phyloP scores from a whole-genome alignment of 2,329 filamentous ascomycete species.

The Alternaria longipes region DNA sequence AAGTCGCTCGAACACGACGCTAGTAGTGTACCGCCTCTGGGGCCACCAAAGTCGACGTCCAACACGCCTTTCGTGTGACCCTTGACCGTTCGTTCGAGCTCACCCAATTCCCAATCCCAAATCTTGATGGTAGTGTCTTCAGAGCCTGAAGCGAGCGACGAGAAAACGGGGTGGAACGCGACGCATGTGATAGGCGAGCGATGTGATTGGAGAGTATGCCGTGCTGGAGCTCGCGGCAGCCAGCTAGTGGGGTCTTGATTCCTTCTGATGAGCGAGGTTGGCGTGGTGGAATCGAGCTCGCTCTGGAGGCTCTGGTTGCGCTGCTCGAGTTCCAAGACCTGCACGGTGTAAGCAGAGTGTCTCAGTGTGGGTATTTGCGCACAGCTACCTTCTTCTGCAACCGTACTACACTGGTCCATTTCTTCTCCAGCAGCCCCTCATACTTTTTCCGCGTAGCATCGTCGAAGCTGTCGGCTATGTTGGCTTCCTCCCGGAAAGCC shows the following conservation, averaged over 20 bases:
- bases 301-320: conserved; percentile 76
- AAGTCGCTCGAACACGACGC: conserved; percentile 88
- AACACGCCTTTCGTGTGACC: conserved; percentile 89
- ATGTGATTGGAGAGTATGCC: conserved; percentile 85
- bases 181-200: conserved; percentile 83
- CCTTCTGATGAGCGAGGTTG: conserved; percentile 76
- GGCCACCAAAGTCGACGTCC: conserved; percentile 90
- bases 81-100: conserved; percentile 89
- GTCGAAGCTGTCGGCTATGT: conserved; percentile 78
- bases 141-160: conserved; percentile 86
- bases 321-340: conserved; percentile 95
- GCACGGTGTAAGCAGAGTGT: conserved; percentile 24
- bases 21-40: conserved; percentile 78
- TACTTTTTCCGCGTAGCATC: conserved; percentile 89
- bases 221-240: conserved; percentile 83
- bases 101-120: conserved; percentile 95
- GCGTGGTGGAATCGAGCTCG: conserved; percentile 86
- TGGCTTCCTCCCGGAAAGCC: conserved; percentile 79
- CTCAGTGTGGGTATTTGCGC: not conserved
- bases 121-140: conserved; percentile 96
- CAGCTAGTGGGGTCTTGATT: conserved; percentile 87
- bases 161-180: conserved; percentile 92
- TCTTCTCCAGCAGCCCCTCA: conserved; percentile 93
- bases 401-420: conserved; percentile 95
- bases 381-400: conserved; percentile 86